These are phyloP conservation scores for Tulasnella sp. DNA, from an alignment of 768 basidiomycete species.

Conservation along the genomic window DNA sequence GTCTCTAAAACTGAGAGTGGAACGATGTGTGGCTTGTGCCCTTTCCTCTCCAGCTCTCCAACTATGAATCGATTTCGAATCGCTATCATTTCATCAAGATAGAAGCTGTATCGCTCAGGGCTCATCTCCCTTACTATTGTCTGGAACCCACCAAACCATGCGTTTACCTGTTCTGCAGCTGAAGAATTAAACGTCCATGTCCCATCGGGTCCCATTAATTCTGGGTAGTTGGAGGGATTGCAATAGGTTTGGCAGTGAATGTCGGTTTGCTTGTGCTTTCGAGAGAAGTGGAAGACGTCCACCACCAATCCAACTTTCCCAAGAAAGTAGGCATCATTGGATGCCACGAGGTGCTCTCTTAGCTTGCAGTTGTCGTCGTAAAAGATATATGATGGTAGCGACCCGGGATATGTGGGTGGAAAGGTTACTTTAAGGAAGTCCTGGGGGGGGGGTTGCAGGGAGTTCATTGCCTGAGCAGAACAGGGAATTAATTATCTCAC, in stretches of 20 bases:
- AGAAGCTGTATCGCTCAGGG: constrained; percentile 37
- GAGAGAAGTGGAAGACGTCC: not conserved
- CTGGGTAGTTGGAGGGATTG: not conserved
- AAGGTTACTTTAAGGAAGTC: not conserved
- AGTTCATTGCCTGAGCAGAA: no score
- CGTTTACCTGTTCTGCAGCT: constrained; percentile 16
- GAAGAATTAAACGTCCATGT: constrained; percentile 21
- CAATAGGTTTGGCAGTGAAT: not conserved
- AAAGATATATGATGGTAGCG: not conserved
- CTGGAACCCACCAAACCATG: constrained; percentile 23
- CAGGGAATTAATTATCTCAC: no score
- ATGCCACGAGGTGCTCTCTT: not conserved
- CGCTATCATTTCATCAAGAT: constrained; percentile 41
- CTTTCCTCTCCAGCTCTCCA: not conserved
- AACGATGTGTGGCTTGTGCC: not conserved
- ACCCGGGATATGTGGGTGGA: not conserved
- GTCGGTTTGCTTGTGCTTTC: not conserved
- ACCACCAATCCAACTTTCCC: not conserved
- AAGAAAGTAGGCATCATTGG: not conserved
- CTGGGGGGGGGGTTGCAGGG: not conserved
- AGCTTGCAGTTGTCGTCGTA: not conserved
- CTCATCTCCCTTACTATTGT: constrained; percentile 40
- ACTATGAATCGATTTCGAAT: constrained; percentile 32
- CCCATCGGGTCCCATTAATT: not conserved
- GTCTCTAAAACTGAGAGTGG: not conserved